These are phyloP conservation scores for Euphorbia schlechtendalii DNA, from an alignment of 441 rosid species.

Conservation along the genomic window DNA sequence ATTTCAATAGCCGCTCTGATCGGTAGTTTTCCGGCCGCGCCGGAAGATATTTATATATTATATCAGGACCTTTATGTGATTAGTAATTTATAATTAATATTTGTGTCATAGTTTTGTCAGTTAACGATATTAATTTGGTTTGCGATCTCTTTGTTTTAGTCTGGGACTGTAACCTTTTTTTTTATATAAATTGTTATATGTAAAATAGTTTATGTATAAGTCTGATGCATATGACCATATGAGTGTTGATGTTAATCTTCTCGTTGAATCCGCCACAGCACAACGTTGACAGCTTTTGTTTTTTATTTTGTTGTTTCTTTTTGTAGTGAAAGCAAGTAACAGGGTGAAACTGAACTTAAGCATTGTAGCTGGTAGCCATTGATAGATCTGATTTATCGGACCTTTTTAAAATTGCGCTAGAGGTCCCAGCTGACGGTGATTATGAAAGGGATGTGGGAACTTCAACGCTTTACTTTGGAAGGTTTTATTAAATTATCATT, in stretches of 20 bases:
- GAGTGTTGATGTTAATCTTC: not conserved
- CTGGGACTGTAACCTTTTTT: not conserved
- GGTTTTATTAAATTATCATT: not conserved
- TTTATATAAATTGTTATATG: not conserved
- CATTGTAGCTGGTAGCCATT: not conserved
- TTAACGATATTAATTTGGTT: not conserved
- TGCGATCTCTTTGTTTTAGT: not conserved
- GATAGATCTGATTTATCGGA: not conserved
- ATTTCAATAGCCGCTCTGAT: slow-evolving; percentile 36
- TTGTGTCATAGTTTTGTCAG: not conserved
- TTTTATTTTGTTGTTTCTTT: no score
- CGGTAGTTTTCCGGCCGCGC: slow-evolving; percentile 6
- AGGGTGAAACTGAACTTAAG: not conserved
- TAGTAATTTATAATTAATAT: no score
- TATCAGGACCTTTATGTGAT: not conserved
- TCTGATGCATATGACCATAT: not conserved
- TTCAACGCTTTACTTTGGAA: not conserved
- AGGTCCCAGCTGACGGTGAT: not conserved
- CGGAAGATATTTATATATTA: not conserved
- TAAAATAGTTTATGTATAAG: not conserved
- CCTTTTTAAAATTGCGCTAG: not conserved
- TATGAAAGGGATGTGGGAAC: no score
- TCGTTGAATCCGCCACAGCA: no score
- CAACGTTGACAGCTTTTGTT: no score
- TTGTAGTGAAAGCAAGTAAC: no score